Evolutionary conservation across 257 asterid genomes (phyloP).

Genomic region (Mentha longifolia): DNA sequence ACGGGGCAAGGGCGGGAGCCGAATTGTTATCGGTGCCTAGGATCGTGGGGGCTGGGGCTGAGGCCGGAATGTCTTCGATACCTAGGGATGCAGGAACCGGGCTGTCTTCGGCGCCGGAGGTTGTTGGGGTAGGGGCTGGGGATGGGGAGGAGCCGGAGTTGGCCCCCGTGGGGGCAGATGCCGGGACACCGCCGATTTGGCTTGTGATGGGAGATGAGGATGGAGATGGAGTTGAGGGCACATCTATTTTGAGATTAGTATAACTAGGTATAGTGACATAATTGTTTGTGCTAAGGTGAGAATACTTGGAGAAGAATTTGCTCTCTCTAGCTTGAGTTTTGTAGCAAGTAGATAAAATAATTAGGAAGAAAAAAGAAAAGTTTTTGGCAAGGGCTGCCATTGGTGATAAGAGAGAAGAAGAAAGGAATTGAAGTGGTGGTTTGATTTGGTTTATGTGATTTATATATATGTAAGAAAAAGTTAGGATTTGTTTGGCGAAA

Average conservation of each 20-base stretch:
- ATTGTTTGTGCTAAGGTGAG: constrained; percentile 33
- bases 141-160: constrained; percentile 19
- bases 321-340: constrained; percentile 56
- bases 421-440: constrained; percentile 6
- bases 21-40: constrained; percentile 1
- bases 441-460: constrained; percentile 1
- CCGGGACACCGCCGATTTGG: constrained; percentile 37
- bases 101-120: not conserved
- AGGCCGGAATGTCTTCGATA: constrained; percentile 4
- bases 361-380: constrained; percentile 36
- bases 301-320: constrained; percentile 47
- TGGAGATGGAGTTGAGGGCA: constrained; percentile 37
- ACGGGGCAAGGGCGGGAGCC: constrained; percentile 36
- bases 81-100: constrained; percentile 18
- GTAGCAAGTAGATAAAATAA: constrained; percentile 27
- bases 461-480: constrained; percentile 3
- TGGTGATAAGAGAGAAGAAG: not conserved
- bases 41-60: constrained; percentile 26
- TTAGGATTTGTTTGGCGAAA: constrained; percentile 34
- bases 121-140: constrained; percentile 27
- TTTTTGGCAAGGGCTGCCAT: constrained; percentile 49
- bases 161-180: constrained; percentile 13
- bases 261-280: constrained; percentile 27
- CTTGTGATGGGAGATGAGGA: constrained; percentile 43
- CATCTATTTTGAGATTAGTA: constrained; percentile 15